A percentile compares a stretch with the other conserved stretches of the same genome.
These are phyloP conservation scores for Ocimum tenuiflorum DNA, from an alignment of 257 asterid genomes.

Conservation along the genomic window DNA sequence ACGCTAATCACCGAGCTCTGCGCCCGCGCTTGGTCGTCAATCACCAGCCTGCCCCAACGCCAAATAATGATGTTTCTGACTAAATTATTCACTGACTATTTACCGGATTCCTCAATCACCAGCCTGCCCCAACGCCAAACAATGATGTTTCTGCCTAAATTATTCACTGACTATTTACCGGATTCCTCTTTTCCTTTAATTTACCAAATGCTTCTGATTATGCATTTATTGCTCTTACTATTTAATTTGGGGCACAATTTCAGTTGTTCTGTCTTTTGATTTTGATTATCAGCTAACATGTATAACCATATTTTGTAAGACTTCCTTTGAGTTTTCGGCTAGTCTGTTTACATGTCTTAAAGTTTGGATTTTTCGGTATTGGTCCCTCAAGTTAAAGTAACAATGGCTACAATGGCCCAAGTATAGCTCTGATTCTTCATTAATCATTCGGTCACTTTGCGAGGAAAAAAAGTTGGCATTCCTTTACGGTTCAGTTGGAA, in stretches of 20 bases:
- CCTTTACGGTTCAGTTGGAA: neutral
- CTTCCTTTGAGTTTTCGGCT: no score
- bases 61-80: constrained; percentile 26
- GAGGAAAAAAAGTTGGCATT: neutral
- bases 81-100: constrained; percentile 24
- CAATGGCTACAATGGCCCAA: neutral
- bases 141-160: neutral
- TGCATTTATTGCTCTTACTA: no score
- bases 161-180: neutral
- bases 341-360: no score
- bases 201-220: no score
- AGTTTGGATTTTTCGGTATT: no score
- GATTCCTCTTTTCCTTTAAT: no score
- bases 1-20: constrained; percentile 47
- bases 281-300: no score
- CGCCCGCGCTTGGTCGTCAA: constrained; percentile 62
- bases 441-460: neutral
- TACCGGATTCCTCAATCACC: constrained; percentile 42
- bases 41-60: constrained; percentile 36
- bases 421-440: neutral
- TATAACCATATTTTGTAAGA: no score
- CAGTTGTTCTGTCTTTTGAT: no score
- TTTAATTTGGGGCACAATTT: no score
- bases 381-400: neutral
- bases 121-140: constrained; percentile 26